phyloP scores from a whole-genome alignment of 371 early-diverging fungal genomes.

The Mortierella polycephala region DNA sequence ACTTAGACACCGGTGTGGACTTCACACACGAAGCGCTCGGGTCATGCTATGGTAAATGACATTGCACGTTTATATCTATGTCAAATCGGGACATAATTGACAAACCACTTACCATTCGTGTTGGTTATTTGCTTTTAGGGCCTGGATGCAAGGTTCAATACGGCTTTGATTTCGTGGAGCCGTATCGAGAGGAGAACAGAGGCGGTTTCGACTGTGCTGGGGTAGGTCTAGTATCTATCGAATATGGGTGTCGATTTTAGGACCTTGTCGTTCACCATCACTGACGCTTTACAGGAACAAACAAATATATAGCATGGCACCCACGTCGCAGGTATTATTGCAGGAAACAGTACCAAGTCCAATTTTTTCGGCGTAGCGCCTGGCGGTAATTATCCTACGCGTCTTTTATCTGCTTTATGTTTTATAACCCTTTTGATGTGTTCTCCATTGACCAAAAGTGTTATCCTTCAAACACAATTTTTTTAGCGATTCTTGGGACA shows the following conservation, averaged over 20 bases:
- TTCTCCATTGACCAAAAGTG: neutral
- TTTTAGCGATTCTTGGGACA: constrained; percentile 61
- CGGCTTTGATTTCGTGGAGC: constrained; percentile 68
- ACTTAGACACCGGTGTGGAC: constrained; percentile 60
- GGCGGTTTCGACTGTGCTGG: constrained; percentile 49
- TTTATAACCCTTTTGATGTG: neutral
- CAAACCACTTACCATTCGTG: neutral
- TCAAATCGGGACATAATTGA: neutral
- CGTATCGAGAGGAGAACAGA: neutral
- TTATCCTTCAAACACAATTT: neutral
- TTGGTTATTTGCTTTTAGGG: constrained; percentile 18
- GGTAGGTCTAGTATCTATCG: constrained; percentile 11
- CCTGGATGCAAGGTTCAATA: constrained; percentile 60
- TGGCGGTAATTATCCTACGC: constrained; percentile 21
- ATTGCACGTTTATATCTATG: neutral
- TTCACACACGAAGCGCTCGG: constrained; percentile 79
- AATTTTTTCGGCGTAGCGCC: constrained; percentile 71
- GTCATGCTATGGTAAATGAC: constrained; percentile 67
- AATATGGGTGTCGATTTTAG: neutral
- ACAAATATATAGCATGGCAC: constrained; percentile 62
- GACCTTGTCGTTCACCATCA: neutral
- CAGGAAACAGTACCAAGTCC: constrained; percentile 51
- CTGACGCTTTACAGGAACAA: neutral
- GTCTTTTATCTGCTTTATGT: too few relatives aligned
- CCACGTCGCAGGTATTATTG: constrained; percentile 73